Base-by-base conservation (phyloP, 179 eudicot species). In the Beta lomatogona region DNA sequence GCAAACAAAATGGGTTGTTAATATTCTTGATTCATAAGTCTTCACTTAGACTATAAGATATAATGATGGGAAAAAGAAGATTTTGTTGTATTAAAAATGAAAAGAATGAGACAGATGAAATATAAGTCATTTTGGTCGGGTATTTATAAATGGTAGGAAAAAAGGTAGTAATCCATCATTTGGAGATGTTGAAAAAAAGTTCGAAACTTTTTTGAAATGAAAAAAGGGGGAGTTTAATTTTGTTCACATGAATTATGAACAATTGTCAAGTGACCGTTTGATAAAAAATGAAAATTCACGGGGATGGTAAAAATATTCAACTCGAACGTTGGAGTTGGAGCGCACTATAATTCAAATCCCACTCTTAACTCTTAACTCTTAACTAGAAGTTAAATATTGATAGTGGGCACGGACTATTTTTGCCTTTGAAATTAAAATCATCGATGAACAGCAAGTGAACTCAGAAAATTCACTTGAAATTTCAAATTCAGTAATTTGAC, bases 241-340 rank as follows among this genome's bases (percentile, higher is more conserved):
- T 60, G 74, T 83, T 93, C 95, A 92, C 95, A 92, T 88, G 83
- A 83, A 81, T 46, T 77, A 85, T 81, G 53, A 78, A 57, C 36
- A 59, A 3, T 73, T 67, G 79, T 82, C 73, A 25, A 21, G 48
- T 88, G 89, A 88, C 94, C 92, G 92, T 89, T 91, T 85, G 86
- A 79, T 75, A 50, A 14, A 79, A 19, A 54, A 41, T 45, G 10
- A 82, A 45, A 72, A 73, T 58, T 89, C 95, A 90, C 93, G 92
- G 80, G 95, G 78, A 80, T 76, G 75, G 86, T 79, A 82, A 85
- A 67, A 48, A 48, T 6, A 78, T 82, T 77, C 83, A 79, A 66
- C 55, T 75, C 25, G 91, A 90, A 91, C 91, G 90, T 93, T 74
- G 77, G 97, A 89, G 90, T 93, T 74, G 77, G 97, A 89, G 92